Conservation (phyloP, 1,284 basidiomycete genomes). For the Hemileccinum hortonii region DNA sequence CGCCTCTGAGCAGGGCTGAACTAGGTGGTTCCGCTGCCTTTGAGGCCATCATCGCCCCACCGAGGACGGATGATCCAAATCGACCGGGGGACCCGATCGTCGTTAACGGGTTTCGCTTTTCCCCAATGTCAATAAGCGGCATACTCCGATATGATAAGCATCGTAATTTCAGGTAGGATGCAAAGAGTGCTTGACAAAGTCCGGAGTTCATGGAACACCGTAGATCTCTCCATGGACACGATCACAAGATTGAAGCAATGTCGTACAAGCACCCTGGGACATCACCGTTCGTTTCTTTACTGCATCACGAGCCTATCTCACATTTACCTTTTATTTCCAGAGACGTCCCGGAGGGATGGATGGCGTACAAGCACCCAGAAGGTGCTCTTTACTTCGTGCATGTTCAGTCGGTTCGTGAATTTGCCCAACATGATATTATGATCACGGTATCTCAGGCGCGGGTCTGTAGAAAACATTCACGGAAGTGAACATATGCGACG, state of each 20-base stretch:
- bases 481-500: conserved; percentile 26
- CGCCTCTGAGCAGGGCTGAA: not conserved
- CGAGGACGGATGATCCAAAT: conserved; percentile 9
- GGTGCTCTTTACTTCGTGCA: conserved; percentile 33
- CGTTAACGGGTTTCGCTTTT: conserved; percentile 4
- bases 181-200: not conserved
- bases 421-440: not conserved
- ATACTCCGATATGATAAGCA: conserved; percentile 17
- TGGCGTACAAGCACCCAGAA: conserved; percentile 27
- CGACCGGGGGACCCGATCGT: conserved; percentile 8
- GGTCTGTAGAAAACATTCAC: conserved; percentile 32
- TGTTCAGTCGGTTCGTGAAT: conserved; percentile 22
- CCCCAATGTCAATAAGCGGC: conserved; percentile 15
- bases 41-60: conserved; percentile 1
- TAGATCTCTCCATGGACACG: conserved; percentile 4
- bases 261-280: conserved; percentile 15
- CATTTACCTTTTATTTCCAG: conserved; percentile 9
- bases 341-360: conserved; percentile 23
- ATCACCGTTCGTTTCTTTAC: conserved; percentile 15
- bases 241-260: conserved; percentile 21
- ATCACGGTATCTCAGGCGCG: not conserved
- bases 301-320: not conserved
- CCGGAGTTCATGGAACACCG: conserved; percentile 1
- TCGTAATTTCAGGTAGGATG: conserved; percentile 14
- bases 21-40: not conserved